Conservation (phyloP, 352 stramenopile species). For the Phytopythium oedochilum region DNA sequence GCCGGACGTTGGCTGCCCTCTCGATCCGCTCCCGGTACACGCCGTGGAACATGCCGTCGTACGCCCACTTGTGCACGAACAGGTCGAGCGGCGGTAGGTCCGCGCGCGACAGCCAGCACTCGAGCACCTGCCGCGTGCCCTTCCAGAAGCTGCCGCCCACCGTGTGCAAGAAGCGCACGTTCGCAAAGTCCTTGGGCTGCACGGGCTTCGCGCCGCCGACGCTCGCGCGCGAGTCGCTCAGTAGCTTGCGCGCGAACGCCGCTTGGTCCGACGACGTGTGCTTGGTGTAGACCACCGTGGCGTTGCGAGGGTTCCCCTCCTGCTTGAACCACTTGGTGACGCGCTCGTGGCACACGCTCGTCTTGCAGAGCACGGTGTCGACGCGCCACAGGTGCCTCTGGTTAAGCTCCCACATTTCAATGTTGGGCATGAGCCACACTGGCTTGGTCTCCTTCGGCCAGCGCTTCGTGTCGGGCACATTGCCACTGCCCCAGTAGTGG, state of each 20-base stretch:
- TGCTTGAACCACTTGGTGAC: conserved; percentile 48
- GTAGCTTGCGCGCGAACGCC: conserved; percentile 20
- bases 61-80: conserved; percentile 37
- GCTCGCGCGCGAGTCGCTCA: conserved; percentile 8
- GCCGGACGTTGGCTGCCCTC: conserved; percentile 2
- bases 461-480: conserved; percentile 13
- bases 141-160: conserved; percentile 39
- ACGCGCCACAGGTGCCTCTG: conserved; percentile 31
- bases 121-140: conserved; percentile 38
- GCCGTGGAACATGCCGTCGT: conserved; percentile 31
- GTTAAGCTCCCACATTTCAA: conserved; percentile 48
- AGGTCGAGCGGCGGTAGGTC: conserved; percentile 44
- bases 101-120: conserved; percentile 50
- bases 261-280: conserved; percentile 51
- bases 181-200: conserved; percentile 29
- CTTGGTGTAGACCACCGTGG: conserved; percentile 51
- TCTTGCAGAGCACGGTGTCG: conserved; percentile 44
- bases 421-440: conserved; percentile 39
- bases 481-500: conserved; percentile 38
- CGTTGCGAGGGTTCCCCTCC: conserved; percentile 39
- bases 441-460: conserved; percentile 32
- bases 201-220: conserved; percentile 8
- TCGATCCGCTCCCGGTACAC: conserved; percentile 24
- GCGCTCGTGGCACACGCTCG: conserved; percentile 31
- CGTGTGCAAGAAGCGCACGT: conserved; percentile 34